Evolutionary conservation across 768 basidiomycete genomes (phyloP), one percentile per base, ranked within the genome.

Genomic region (Agrocybe pediades): DNA sequence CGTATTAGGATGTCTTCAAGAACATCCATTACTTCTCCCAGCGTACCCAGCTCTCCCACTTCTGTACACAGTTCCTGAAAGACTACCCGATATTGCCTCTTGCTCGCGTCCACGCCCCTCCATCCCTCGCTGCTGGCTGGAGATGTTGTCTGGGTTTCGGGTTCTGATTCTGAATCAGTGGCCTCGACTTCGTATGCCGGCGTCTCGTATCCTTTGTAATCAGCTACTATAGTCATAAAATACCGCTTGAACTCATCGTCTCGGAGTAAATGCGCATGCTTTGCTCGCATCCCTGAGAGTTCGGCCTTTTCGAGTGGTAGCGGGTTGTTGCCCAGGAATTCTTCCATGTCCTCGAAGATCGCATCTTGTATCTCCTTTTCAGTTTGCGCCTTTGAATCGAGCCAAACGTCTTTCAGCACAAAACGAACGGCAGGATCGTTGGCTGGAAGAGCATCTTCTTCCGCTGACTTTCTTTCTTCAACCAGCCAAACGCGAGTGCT

Each of bases 261-360:
- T 2, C 17, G 11, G 17, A 46, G 25, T 9, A 46, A 6, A 3
- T 46, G 23, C 13, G 16, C 8, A 29, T 46, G 45, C 2, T 9
- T 16, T 6, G 16, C 26, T 13, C 30, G 15, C 9, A 46, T 4
- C 2, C 17, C n/a, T 30, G 3, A 27, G 15, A 46, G 19, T 6
- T 46, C 45, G 15, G 15, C 26, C 17, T 17, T 27, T 4, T 46
- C 25, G 9, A 3, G 3, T 4, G 33, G 33, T 5, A 36, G 25
- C 29, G 3, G n/a, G n/a, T 4, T 13, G 6, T 7, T 7, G 2
- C 6, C 5, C 45, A 24, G 30, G 27, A 46, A 46, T 4, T 39
- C 26, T 30, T 53, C 30, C 21, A 59, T 56, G 26, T 59, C 55
- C 1, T 46, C n/a, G 43, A 55, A 59, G 19, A 59, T 48, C 8